These are phyloP conservation scores for Fusarium redolens DNA, from an alignment of 2,329 filamentous ascomycete genomes.

Conservation along the genomic window DNA sequence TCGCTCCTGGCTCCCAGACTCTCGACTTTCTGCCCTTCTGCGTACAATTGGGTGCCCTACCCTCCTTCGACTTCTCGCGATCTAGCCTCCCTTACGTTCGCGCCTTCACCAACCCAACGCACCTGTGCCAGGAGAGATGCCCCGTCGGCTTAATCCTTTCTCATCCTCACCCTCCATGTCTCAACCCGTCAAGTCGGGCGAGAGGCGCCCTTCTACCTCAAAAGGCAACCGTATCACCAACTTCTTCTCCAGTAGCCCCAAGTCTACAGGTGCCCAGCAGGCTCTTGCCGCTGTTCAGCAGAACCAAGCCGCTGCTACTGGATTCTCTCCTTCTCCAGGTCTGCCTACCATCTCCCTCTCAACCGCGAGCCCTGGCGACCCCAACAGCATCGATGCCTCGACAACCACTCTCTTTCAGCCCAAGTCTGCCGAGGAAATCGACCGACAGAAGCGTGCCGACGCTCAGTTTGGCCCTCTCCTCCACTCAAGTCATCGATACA, in stretches of 20 bases:
- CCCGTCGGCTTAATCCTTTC: conserved; percentile 70
- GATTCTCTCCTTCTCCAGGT: conserved; percentile 78
- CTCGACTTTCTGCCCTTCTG: neutral
- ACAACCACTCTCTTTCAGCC: conserved; percentile 88
- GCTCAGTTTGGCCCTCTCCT: conserved; percentile 91
- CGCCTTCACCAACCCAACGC: conserved; percentile 18
- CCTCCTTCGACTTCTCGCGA: conserved; percentile 18
- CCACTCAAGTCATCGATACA: conserved; percentile 85
- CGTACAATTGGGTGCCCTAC: conserved; percentile 1
- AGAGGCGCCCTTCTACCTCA: conserved; percentile 70
- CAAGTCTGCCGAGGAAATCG: conserved; percentile 84
- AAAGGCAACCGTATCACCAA: conserved; percentile 83
- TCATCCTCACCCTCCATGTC: conserved; percentile 61
- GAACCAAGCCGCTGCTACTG: conserved; percentile 61
- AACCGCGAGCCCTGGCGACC: conserved; percentile 81
- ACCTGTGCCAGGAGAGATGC: conserved; percentile 60
- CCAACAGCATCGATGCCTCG: conserved; percentile 75
- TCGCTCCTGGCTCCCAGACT: conserved; percentile 19
- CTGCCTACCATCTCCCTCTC: conserved; percentile 93
- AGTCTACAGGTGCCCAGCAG: conserved; percentile 75
- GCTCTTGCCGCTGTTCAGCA: conserved; percentile 76
- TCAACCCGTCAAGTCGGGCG: conserved; percentile 61
- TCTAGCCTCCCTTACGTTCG: conserved; percentile 9
- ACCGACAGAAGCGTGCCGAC: conserved; percentile 79
- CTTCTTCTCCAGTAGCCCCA: conserved; percentile 85